phyloP scores from a whole-genome alignment of 1,139 yeast species.

The Hyphopichia fennica region DNA sequence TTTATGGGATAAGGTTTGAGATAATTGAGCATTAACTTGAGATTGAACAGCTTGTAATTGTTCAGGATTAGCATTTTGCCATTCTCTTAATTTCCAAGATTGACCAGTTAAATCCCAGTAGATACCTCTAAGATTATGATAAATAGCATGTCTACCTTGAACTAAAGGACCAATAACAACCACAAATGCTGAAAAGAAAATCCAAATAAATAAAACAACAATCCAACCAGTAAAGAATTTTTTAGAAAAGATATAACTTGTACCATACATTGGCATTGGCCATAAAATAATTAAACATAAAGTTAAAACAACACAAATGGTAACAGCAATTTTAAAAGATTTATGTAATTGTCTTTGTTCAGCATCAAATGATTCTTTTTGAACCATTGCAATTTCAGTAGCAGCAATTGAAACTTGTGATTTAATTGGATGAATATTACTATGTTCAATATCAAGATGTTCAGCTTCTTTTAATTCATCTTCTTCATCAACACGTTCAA shows the following conservation, averaged over 20 bases:
- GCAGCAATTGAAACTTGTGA: constrained; percentile 43
- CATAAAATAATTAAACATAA: constrained; percentile 64
- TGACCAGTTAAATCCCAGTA: constrained; percentile 86
- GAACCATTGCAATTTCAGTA: constrained; percentile 38
- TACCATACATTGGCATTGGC: constrained; percentile 92
- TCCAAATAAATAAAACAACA: constrained; percentile 71
- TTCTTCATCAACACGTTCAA: constrained; percentile 66
- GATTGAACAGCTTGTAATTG: constrained; percentile 65
- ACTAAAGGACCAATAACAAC: constrained; percentile 63
- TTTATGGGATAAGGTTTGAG: constrained; percentile 14
- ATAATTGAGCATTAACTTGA: constrained; percentile 48
- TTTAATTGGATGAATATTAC: constrained; percentile 37
- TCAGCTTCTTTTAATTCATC: constrained; percentile 53
- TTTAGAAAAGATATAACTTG: constrained; percentile 67
- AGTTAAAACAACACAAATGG: constrained; percentile 56
- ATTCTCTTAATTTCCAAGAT: constrained; percentile 62
- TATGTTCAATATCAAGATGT: constrained; percentile 17
- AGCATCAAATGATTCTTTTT: constrained; percentile 36
- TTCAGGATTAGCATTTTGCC: constrained; percentile 74
- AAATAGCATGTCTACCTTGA: constrained; percentile 69
- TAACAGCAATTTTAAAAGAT: constrained; percentile 57
- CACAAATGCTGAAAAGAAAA: constrained; percentile 54
- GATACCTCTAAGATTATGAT: constrained; percentile 65
- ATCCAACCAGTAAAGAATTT: constrained; percentile 83
- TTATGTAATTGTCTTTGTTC: constrained; percentile 46